phyloP scores from a whole-genome alignment of 202 grass and related monocot species.

The Schoenoplectus tabernaemontani region DNA sequence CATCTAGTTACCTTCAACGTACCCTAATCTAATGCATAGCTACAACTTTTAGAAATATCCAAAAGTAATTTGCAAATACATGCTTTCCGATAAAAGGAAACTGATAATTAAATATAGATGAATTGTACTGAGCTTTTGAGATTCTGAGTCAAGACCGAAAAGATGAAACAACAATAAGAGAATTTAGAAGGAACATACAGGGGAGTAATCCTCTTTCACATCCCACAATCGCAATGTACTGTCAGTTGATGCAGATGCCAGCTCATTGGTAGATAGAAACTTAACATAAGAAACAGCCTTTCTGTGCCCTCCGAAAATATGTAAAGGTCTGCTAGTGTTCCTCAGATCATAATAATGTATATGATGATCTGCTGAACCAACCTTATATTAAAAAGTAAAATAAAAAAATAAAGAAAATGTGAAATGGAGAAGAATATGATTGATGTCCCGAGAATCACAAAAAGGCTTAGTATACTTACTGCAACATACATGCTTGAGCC shows the following conservation, averaged over 20 bases:
- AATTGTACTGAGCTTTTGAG: not conserved
- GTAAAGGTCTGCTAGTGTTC: constrained; percentile 62
- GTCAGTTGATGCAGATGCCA: constrained; percentile 96
- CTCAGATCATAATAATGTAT: constrained; percentile 99
- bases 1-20: not conserved
- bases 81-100: not conserved
- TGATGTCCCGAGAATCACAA: constrained; percentile 18
- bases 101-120: not conserved
- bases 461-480: constrained; percentile 44
- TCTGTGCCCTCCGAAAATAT: constrained; percentile 79
- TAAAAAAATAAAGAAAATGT: not conserved
- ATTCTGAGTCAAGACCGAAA: not conserved
- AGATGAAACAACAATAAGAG: constrained; percentile 5
- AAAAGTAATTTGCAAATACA: not conserved
- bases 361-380: constrained; percentile 90
- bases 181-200: constrained; percentile 40
- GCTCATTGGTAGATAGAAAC: constrained; percentile 81
- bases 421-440: constrained; percentile 3
- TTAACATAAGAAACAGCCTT: constrained; percentile 99
- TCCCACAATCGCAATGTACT: constrained; percentile 96
- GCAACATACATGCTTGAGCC: constrained; percentile 75
- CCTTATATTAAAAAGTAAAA: constrained; percentile 41
- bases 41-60: not conserved
- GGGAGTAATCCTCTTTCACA: constrained; percentile 71
- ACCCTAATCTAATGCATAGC: not conserved